Percentiles rank a stretch among this genome's conserved stretches.
phyloP scores from a whole-genome alignment of 2,329 filamentous ascomycete species.

The Fusarium sp. region DNA sequence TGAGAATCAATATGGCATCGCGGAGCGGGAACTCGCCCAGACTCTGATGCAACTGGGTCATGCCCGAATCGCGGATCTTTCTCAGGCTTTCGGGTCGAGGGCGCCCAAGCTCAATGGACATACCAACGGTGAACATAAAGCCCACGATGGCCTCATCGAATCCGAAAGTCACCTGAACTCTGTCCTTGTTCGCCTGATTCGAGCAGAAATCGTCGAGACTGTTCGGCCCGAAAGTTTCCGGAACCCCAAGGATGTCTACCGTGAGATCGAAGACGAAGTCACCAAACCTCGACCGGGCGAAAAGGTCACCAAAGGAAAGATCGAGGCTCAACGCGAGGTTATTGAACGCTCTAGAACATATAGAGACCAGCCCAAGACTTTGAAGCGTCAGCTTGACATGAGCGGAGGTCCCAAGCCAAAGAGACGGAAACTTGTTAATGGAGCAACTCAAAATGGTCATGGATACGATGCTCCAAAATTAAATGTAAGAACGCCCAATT shows the following conservation, averaged over 20 bases:
- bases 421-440: slow-evolving; percentile 64
- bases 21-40: slow-evolving; percentile 78
- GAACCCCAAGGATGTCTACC: slow-evolving; percentile 68
- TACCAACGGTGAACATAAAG: slow-evolving; percentile 47
- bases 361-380: slow-evolving; percentile 59
- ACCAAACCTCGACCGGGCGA: slow-evolving; percentile 58
- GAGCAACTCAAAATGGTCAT: slow-evolving; percentile 45
- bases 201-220: slow-evolving; percentile 73
- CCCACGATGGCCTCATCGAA: slow-evolving; percentile 50
- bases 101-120: slow-evolving; percentile 48
- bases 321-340: slow-evolving; percentile 67
- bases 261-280: slow-evolving; percentile 71
- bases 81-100: slow-evolving; percentile 65
- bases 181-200: slow-evolving; percentile 64
- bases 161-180: slow-evolving; percentile 60
- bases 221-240: slow-evolving; percentile 66
- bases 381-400: slow-evolving; percentile 62
- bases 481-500: slow-evolving; percentile 57
- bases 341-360: slow-evolving; percentile 62
- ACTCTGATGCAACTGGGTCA: slow-evolving; percentile 81
- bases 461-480: slow-evolving; percentile 57
- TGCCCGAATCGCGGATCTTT: slow-evolving; percentile 74
- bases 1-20: slow-evolving; percentile 76
- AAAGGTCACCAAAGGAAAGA: slow-evolving; percentile 68
- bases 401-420: slow-evolving; percentile 56